A percentile compares a stretch with the other conserved stretches of the same genome.
phyloP scores from a whole-genome alignment of 768 basidiomycete genomes.

The Leucogyrophana mollusca region DNA sequence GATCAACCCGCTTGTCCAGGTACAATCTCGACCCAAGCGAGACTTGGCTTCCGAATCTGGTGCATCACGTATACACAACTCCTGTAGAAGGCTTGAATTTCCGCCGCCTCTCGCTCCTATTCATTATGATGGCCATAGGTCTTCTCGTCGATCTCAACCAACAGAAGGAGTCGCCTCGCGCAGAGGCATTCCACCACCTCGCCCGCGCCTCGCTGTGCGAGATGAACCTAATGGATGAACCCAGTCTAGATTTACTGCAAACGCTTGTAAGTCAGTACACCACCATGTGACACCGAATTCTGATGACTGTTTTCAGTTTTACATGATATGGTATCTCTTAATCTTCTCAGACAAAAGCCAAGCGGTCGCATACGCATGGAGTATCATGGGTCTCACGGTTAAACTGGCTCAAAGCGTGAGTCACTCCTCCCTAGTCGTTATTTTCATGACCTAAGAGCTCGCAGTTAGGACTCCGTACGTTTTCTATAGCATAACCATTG shows the following conservation, averaged over 20 bases:
- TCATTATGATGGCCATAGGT: slow-evolving; percentile 74
- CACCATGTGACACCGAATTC: slow-evolving; percentile 1
- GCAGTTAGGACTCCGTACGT: slow-evolving; percentile 69
- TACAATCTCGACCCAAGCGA: slow-evolving; percentile 70
- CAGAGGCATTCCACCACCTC: slow-evolving; percentile 65
- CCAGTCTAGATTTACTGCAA: slow-evolving; percentile 70
- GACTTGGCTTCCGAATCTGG: slow-evolving; percentile 65
- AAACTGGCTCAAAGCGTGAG: slow-evolving; percentile 73
- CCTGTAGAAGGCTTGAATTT: slow-evolving; percentile 61
- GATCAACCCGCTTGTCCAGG: slow-evolving; percentile 32
- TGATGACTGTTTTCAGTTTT: slow-evolving; percentile 52
- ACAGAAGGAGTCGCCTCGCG: slow-evolving; percentile 52
- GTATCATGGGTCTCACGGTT: slow-evolving; percentile 70
- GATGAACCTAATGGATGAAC: slow-evolving; percentile 72
- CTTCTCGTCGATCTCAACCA: slow-evolving; percentile 63
- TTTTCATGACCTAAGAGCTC: slow-evolving; percentile 13
- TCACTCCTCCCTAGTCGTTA: slow-evolving; percentile 7
- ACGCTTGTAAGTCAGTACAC: slow-evolving; percentile 46
- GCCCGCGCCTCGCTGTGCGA: slow-evolving; percentile 69
- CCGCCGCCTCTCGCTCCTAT: slow-evolving; percentile 61
- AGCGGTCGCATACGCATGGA: slow-evolving; percentile 73
- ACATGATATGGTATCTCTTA: slow-evolving; percentile 74
- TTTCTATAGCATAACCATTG: slow-evolving; percentile 13
- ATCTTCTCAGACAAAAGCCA: slow-evolving; percentile 75
- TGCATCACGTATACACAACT: slow-evolving; percentile 66